Percentiles rank a stretch among this genome's conserved stretches.
Conservation (phyloP, 78 protist species). For the Salpingoeca rosetta region DNA sequence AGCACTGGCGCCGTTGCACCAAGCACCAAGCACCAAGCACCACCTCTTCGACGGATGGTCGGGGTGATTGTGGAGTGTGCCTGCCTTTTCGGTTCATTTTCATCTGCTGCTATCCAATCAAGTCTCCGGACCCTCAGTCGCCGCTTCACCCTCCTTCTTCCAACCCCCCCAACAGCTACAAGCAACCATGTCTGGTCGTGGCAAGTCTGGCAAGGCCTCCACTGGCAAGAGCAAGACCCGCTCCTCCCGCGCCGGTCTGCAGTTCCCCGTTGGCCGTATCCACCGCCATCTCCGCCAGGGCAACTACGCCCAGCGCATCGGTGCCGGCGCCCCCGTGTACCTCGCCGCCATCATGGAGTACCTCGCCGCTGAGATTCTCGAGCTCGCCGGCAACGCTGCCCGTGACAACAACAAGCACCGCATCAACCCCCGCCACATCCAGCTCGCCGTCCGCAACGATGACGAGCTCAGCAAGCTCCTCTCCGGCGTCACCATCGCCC, state of each 20-base stretch:
- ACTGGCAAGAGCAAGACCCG: conserved; percentile 29
- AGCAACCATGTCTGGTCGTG: conserved; percentile 28
- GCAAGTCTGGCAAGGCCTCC: conserved; percentile 11
- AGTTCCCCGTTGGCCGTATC: conserved; percentile 84
- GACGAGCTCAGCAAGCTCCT: conserved; percentile 90
- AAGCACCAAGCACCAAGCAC: too few species aligned
- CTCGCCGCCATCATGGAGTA: conserved; percentile 95
- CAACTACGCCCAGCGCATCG: conserved; percentile 71
- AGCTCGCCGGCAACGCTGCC: conserved; percentile 91
- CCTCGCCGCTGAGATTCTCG: conserved; percentile 89
- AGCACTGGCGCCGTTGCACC: too few species aligned
- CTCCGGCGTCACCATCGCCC: conserved; percentile 74
- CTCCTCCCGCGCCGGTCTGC: conserved; percentile 38
- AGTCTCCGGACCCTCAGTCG: too few species aligned
- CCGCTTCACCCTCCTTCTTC: too few species aligned
- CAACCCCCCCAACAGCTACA: too few species aligned
- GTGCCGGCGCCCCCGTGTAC: conserved; percentile 88
- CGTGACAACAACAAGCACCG: conserved; percentile 76
- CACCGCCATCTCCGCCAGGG: conserved; percentile 68
- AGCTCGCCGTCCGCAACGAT: conserved; percentile 91
- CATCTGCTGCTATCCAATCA: too few species aligned
- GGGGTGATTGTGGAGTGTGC: too few species aligned
- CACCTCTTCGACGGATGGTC: too few species aligned
- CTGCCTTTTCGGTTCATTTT: too few species aligned
- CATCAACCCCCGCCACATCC: conserved; percentile 91